These are phyloP conservation scores for Podaxis rugospora DNA, from an alignment of 768 basidiomycete species.

Conservation along the genomic window DNA sequence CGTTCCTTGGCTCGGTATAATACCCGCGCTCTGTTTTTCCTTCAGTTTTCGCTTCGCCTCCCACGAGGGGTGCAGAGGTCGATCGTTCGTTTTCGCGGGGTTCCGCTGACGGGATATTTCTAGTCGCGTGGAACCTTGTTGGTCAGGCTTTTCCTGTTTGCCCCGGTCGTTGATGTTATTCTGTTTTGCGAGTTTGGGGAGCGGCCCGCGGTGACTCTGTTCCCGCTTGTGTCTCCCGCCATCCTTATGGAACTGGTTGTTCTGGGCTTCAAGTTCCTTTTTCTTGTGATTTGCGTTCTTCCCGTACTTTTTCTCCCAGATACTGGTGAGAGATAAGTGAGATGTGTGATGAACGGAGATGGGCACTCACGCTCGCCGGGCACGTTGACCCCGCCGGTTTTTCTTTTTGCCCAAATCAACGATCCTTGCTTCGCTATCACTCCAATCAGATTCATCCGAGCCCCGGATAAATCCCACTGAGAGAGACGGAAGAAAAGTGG, in stretches of 20 bases:
- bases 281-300: constrained; percentile 88
- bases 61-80: constrained; percentile 90
- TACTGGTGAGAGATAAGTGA: constrained; percentile 42
- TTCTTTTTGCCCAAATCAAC: constrained; percentile 55
- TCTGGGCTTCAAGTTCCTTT: constrained; percentile 22
- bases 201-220: neutral
- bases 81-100: constrained; percentile 16
- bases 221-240: neutral
- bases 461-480: constrained; percentile 79
- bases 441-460: constrained; percentile 73
- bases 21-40: constrained; percentile 58
- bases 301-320: constrained; percentile 98
- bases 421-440: constrained; percentile 55
- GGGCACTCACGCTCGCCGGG: constrained; percentile 85
- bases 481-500: constrained; percentile 80
- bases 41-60: constrained; percentile 85
- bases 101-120: constrained; percentile 2
- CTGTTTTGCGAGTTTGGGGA: neutral
- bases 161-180: neutral
- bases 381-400: constrained; percentile 90
- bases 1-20: constrained; percentile 70
- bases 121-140: neutral
- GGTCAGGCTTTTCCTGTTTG: constrained; percentile 3
- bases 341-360: constrained; percentile 1
- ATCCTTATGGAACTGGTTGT: neutral